Evolutionary conservation across 2,329 filamentous ascomycete genomes (phyloP).

Genomic region (Apiospora marii): DNA sequence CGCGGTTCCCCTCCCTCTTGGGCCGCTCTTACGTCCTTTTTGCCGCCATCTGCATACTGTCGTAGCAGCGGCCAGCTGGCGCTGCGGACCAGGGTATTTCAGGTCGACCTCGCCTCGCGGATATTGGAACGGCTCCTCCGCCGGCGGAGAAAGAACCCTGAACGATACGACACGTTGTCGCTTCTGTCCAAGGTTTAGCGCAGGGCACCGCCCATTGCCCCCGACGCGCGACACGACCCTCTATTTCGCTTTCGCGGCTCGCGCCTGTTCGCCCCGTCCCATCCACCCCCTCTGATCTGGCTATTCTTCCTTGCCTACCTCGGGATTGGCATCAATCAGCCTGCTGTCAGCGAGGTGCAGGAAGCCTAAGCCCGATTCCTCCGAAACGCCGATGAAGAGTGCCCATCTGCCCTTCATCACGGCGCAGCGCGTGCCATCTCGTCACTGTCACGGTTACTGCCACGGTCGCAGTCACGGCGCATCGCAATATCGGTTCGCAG

Average conservation of each 20-base stretch:
- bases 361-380: neutral
- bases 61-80: slow-evolving; percentile 13
- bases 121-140: slow-evolving; percentile 4
- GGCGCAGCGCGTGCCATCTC: neutral
- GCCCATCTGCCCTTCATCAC: neutral
- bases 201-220: neutral
- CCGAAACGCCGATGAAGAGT: slow-evolving; percentile 9
- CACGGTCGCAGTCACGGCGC: slow-evolving; percentile 8
- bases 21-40: neutral
- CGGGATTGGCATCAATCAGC: neutral
- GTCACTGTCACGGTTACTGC: slow-evolving; percentile 9
- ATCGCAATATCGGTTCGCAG: neutral
- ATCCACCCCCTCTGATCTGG: neutral
- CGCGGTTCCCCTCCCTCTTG: neutral
- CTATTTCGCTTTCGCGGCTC: neutral
- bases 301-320: neutral
- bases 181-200: slow-evolving; percentile 17
- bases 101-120: neutral
- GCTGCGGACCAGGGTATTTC: slow-evolving; percentile 8
- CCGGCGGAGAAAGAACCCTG: slow-evolving; percentile 1
- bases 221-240: neutral
- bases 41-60: slow-evolving; percentile 8
- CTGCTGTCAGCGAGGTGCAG: neutral
- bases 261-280: neutral
- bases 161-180: slow-evolving; percentile 14